A percentile compares a stretch with the other conserved stretches of the same genome.
These are phyloP conservation scores for Datura wrightii DNA, from an alignment of 257 asterid species.

Conservation along the genomic window DNA sequence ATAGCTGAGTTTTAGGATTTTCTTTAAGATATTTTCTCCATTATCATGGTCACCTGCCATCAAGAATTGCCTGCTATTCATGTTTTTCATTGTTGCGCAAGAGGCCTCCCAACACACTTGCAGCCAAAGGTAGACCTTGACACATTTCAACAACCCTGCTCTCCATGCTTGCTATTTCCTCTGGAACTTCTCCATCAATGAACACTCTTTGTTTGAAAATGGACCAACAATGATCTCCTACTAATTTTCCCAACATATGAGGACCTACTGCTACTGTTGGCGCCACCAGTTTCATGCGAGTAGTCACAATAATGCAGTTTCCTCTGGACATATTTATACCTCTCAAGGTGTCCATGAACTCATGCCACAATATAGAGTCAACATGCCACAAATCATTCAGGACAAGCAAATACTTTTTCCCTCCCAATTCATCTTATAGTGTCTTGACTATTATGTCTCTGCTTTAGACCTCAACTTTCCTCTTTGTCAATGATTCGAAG, in stretches of 20 bases:
- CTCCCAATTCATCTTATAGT: neutral
- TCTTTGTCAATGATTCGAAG: neutral
- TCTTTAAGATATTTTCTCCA: neutral
- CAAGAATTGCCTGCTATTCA: conserved; percentile 32
- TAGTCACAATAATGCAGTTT: conserved; percentile 36
- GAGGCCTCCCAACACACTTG: conserved; percentile 29
- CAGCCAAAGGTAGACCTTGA: conserved; percentile 38
- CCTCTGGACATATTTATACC: neutral
- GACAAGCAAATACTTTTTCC: conserved; percentile 34
- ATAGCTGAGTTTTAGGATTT: conserved; percentile 38
- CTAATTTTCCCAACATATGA: neutral
- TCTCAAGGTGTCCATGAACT: neutral
- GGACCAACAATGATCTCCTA: conserved; percentile 29
- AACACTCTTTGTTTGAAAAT: conserved; percentile 36
- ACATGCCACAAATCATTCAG: conserved; percentile 50
- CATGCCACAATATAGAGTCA: neutral
- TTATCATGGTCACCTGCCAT: neutral
- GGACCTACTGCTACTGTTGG: neutral
- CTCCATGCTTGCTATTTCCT: neutral
- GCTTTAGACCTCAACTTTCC: neutral
- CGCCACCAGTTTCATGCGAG: conserved; percentile 29
- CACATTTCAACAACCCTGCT: conserved; percentile 28
- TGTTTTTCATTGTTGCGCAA: conserved; percentile 8
- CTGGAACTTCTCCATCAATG: neutral
- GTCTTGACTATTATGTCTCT: conserved; percentile 27